A percentile compares a stretch with the other conserved stretches of the same genome.
Evolutionary conservation across 2,329 filamentous ascomycete genomes (phyloP).

Genomic region (Colletotrichum coccodes): DNA sequence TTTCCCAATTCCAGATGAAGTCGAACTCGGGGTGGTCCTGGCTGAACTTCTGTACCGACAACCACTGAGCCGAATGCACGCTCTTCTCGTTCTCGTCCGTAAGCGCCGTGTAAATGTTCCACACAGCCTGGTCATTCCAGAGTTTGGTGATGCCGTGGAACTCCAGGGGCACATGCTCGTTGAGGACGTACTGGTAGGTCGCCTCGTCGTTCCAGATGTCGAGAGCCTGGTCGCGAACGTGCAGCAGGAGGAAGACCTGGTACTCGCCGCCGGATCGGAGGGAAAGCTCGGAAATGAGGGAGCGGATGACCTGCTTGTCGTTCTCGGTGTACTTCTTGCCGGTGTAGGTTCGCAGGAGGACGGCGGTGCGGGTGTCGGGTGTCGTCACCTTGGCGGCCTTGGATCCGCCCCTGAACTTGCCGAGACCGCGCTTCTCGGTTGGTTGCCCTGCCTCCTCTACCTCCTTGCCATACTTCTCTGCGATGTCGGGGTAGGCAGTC

Average conservation of each 20-base stretch:
- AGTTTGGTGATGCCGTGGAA: slow-evolving; percentile 77
- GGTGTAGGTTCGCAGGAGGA: slow-evolving; percentile 81
- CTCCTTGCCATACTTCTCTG: slow-evolving; percentile 20
- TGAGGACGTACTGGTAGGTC: slow-evolving; percentile 69
- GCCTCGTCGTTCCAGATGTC: slow-evolving; percentile 69
- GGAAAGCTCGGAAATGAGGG: slow-evolving; percentile 81
- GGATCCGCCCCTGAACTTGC: slow-evolving; percentile 6
- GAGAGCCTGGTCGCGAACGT: slow-evolving; percentile 73
- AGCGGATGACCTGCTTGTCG: slow-evolving; percentile 81
- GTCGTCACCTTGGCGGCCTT: slow-evolving; percentile 12
- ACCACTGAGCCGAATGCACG: slow-evolving; percentile 73
- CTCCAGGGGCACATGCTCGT: slow-evolving; percentile 73
- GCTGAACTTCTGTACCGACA: slow-evolving; percentile 80
- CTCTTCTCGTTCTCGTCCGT: slow-evolving; percentile 66
- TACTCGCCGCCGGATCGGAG: slow-evolving; percentile 84
- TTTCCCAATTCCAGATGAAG: slow-evolving; percentile 89
- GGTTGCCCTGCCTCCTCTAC: slow-evolving; percentile 2
- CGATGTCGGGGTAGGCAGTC: slow-evolving; percentile 43
- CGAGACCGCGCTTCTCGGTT: slow-evolving; percentile 21
- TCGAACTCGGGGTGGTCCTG: slow-evolving; percentile 83
- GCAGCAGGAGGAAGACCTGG: slow-evolving; percentile 81
- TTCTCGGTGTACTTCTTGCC: slow-evolving; percentile 82
- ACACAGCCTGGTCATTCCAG: slow-evolving; percentile 80
- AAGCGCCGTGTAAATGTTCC: slow-evolving; percentile 79
- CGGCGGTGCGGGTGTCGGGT: slow-evolving; percentile 66